Evolutionary conservation across 805 yeast genomes (phyloP), one percentile per base, ranked within the genome.

Genomic region (Wickerhamomyces pijperi): DNA sequence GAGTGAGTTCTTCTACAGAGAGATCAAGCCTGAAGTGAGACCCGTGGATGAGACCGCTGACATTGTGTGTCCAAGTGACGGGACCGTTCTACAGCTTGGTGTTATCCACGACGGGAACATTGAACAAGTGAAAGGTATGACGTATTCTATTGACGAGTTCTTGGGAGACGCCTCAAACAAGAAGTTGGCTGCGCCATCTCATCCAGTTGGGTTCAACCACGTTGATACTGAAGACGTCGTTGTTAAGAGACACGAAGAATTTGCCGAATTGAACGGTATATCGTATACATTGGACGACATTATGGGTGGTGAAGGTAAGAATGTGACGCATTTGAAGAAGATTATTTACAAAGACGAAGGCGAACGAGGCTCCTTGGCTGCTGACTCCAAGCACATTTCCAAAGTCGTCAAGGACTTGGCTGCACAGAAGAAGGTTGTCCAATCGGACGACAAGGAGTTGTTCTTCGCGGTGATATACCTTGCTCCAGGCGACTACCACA

Each of bases 401-500:
- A 56, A 64, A 56, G 56, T 65, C 50, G 56, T 70, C 38, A 55
- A 61, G 7, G 54, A 53, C 19, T 37, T 48, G 35, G 40, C 45
- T 5, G 36, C 44, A 19, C 42, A 46, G 17, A 46, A 51, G 14
- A 38, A 50, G 5, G 42, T 41, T 19, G 42, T 39, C 14, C 23
- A 32, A 4, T 56, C 65, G 18, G 50, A 58, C 18, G 70, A 72
- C 33, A 82, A 76, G 39, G 73, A 76, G 48, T 65, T 92, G 41
- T 90, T 70, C 53, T 92, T 81, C 59, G 81, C 95, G 1, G 99
- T 92, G 16, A 85, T 92, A 16, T 92, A 92, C 56, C 68, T 92
- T 39, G 96, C 97, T 0, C 99, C 99, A 0, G 99, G 99, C 32
- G 98, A 92, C 58, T 92, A 92, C 60, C 99, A 92, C 61, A 80